A percentile compares a stretch with the other conserved stretches of the same genome.
These are phyloP conservation scores for Zygoascus biomembranicola DNA, from an alignment of 805 yeast genomes.

Conservation along the genomic window DNA sequence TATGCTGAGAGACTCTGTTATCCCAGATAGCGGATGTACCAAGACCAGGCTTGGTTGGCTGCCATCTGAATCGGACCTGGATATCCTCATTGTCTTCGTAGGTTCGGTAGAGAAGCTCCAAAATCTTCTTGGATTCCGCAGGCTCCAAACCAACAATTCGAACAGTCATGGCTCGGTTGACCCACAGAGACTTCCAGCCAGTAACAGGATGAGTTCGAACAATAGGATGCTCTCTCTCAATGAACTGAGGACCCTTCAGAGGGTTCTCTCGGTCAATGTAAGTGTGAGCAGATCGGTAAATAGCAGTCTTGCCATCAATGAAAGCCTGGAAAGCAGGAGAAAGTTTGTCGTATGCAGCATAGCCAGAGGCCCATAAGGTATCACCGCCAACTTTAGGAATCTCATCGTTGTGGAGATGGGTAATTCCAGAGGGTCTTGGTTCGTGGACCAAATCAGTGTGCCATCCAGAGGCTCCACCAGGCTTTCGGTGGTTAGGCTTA, in stretches of 20 bases:
- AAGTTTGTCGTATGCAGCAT: constrained; percentile 46
- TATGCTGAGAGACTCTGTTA: constrained; percentile 32
- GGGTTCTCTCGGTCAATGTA: constrained; percentile 23
- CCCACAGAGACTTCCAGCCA: constrained; percentile 52
- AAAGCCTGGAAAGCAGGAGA: constrained; percentile 41
- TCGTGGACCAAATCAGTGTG: constrained; percentile 76
- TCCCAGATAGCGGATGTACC: constrained; percentile 62
- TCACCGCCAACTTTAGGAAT: constrained; percentile 49
- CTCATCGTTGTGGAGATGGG: constrained; percentile 58
- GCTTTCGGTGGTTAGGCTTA: constrained; percentile 20
- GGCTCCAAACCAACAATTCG: constrained; percentile 45
- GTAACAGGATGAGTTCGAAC: constrained; percentile 61
- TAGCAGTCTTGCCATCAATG: constrained; percentile 49
- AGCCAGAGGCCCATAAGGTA: constrained; percentile 47
- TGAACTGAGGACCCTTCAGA: constrained; percentile 20
- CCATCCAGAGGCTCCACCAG: constrained; percentile 35
- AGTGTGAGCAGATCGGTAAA: constrained; percentile 30
- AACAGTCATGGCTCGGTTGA: constrained; percentile 43
- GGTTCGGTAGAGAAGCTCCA: constrained; percentile 40
- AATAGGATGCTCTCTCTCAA: constrained; percentile 40
- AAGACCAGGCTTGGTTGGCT: constrained; percentile 45
- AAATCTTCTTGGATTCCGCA: constrained; percentile 41
- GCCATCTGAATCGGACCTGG: constrained; percentile 49
- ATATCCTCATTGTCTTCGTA: constrained; percentile 28
- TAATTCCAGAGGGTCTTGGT: constrained; percentile 63